Conservation (phyloP, 2,329 filamentous ascomycete species). For the Pyrenochaeta sp. region DNA sequence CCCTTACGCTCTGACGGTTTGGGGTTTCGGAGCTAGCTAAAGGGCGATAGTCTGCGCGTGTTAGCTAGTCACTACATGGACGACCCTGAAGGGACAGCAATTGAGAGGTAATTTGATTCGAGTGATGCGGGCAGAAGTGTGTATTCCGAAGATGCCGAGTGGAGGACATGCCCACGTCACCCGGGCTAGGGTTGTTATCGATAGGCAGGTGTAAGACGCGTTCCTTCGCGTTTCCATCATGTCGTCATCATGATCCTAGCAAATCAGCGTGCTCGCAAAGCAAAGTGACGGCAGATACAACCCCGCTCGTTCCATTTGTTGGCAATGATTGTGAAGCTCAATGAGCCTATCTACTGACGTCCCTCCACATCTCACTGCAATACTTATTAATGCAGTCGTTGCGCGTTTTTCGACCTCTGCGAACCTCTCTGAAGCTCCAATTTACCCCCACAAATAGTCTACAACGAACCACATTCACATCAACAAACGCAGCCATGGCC, state of each 20-base stretch:
- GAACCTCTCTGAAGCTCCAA: slow-evolving; percentile 27
- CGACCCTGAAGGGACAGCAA: not conserved
- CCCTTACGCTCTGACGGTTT: not conserved
- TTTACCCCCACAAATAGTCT: slow-evolving; percentile 22
- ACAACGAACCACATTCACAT: slow-evolving; percentile 36
- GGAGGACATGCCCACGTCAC: not conserved
- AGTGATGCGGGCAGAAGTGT: not conserved
- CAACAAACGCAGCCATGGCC: slow-evolving; percentile 50
- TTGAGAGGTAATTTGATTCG: not conserved
- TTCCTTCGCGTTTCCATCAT: not conserved
- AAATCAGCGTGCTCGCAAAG: slow-evolving; percentile 10
- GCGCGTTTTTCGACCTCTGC: slow-evolving; percentile 35
- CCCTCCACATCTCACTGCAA: slow-evolving; percentile 1
- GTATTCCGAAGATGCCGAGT: not conserved
- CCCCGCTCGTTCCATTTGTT: slow-evolving; percentile 11
- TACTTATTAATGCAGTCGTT: slow-evolving; percentile 36
- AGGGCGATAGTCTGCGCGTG: not conserved
- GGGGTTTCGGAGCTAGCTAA: not conserved
- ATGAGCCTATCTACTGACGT: not conserved
- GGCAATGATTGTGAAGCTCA: not conserved
- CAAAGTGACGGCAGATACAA: not conserved
- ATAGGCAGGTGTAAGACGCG: slow-evolving; percentile 3
- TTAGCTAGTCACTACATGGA: not conserved
- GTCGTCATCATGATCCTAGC: slow-evolving; percentile 15
- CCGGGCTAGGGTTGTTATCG: not conserved